Conservation (phyloP, 305 asterid genomes). For the Fraxinus xanthoxyloides region DNA sequence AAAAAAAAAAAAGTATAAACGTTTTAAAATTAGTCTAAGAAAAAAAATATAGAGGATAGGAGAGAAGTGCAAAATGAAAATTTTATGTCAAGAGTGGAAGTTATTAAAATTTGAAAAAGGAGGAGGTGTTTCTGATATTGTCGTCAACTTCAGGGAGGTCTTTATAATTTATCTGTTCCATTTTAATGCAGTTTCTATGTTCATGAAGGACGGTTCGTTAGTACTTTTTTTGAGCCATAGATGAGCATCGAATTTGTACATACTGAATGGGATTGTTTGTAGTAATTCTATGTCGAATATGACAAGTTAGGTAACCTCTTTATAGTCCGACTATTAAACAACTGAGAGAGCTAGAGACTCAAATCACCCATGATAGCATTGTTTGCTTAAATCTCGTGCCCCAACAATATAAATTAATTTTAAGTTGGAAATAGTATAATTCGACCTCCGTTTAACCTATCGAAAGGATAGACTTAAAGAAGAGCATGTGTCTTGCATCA, state of each 20-base stretch:
- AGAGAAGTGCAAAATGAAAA: neutral
- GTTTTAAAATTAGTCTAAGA: too few relatives aligned
- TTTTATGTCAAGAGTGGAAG: neutral
- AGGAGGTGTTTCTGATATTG: neutral
- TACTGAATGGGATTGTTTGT: neutral
- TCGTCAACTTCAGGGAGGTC: neutral
- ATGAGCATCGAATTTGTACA: too few relatives aligned
- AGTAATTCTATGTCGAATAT: neutral
- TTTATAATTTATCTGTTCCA: neutral
- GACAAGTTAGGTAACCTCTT: neutral
- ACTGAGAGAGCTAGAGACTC: neutral
- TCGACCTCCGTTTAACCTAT: neutral
- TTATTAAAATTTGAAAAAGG: neutral
- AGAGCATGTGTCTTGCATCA: neutral
- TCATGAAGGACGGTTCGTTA: neutral
- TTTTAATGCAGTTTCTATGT: neutral
- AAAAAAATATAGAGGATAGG: neutral
- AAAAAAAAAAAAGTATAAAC: too few relatives aligned
- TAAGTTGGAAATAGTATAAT: too few relatives aligned
- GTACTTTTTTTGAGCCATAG: neutral
- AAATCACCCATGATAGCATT: too few relatives aligned
- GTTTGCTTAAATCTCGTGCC: too few relatives aligned
- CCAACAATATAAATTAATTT: too few relatives aligned
- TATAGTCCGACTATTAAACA: neutral
- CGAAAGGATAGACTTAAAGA: neutral